Evolutionary conservation across 352 stramenopile species (phyloP), one percentile per base, ranked within the genome.

Genomic region (Globisporangium camurandrum): DNA sequence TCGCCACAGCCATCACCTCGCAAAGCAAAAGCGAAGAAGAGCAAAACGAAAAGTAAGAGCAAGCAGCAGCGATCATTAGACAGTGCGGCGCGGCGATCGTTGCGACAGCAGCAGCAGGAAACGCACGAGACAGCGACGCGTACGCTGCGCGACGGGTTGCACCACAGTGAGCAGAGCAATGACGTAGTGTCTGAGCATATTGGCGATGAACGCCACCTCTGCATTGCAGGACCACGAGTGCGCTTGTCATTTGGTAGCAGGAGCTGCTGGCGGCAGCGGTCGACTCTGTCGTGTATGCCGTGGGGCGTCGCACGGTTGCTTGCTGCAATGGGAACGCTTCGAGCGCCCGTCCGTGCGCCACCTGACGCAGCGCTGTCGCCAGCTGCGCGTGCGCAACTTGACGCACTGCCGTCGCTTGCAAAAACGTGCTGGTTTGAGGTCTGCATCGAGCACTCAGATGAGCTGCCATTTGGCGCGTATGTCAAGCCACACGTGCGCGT

Each of bases 391-490:
- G 14, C 38, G 0, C 49, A 24, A 14, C 19, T 46, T 11, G 19
- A 54, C 12, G 27, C 46, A 9, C 37, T 59, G 3, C 23, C 46
- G 11, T 28, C 46, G 12, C 42, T 47, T 16, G 47, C 58, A 1
- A 60, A 47, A 27, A 61, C 54, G 23, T 64, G 61, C 49, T 54
- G 61, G 28, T n/a, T 73, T 16, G 44, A 65, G 41, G 54, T 85
- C 17, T 61, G 67, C 17, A 44, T 87, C 23, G 43, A 65, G 19
- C 65, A 61, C 24, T 78, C 69, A 0, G 73, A 84, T 42, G 71
- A 83, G 28, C 54, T 85, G 50, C 73, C 71, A 17, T 80, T 83
- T 46, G 59, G 55, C 39, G 66, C 54, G 10, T 75, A 67, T 44
- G 67, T 56, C 2, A 58, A 62, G 30, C 76, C 76, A 4, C 54